Base-by-base conservation (phyloP, 2,329 filamentous ascomycete genomes). In the Ceratocystis ficicola region DNA sequence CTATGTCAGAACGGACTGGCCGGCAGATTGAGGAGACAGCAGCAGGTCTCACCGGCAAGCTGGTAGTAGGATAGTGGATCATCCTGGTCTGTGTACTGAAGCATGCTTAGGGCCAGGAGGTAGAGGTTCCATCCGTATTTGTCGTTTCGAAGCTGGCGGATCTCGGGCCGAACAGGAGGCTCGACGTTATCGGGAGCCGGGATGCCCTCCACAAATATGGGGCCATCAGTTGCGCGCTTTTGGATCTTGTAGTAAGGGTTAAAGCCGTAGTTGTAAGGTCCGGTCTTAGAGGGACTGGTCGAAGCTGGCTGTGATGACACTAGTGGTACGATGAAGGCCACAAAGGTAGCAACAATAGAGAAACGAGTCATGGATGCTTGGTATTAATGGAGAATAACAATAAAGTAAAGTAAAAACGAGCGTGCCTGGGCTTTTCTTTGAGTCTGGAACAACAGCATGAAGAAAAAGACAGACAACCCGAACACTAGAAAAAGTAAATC, bases 51-150 rank as follows among this genome's bases (percentile, higher is more conserved):
- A 89, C 90, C 88, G 68, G 87, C 82, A 70, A 95, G 81, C 71
- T 89, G 84, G 75, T 91, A 95, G 78, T 85, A 94, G 50, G 89
- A 93, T 46, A 87, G 78, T 65, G 80, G 78, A 64, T 79, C 76
- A 20, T 78, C 77, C 75, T 90, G 86, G 69, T 85, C 77, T 66
- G 83, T 83, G 68, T 79, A 81, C 75, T 90, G 86, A 77, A 93
- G 84, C 76, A 85, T 84, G 73, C 83, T 83, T 70, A 94, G 79
- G 12, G 86, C 87, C 62, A 93, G 80, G 30, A 95, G 77, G 74
- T 87, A 95, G 67, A 95, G 75, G 72, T 89, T 90, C 84, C 86
- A 90, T 72, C 82, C 81, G 71, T 89, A 84, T 7, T 80, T 73
- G 67, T 89, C 81, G 65, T 80, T 76, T 69, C 83, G 77, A 70